phyloP scores from a whole-genome alignment of 2,329 filamentous ascomycete species.

The Hypoxylon sp. region DNA sequence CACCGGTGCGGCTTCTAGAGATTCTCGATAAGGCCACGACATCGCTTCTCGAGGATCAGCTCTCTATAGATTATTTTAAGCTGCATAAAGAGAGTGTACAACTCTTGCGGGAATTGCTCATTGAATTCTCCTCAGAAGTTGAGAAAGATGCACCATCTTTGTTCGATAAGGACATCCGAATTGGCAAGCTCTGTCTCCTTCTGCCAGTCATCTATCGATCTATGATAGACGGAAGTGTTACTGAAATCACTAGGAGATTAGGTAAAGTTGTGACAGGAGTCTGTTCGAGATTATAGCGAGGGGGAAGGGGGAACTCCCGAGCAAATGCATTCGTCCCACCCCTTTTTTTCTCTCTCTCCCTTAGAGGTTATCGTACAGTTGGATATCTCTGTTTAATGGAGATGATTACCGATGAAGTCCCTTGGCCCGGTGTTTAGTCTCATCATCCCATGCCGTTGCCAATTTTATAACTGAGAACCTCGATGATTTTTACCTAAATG shows the following conservation, averaged over 20 bases:
- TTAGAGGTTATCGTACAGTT: too few species aligned
- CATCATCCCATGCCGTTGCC: neutral
- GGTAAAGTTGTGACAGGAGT: slow-evolving; percentile 12
- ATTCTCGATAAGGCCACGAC: slow-evolving; percentile 46
- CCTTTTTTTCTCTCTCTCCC: too few species aligned
- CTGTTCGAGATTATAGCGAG: neutral
- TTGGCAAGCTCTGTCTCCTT: slow-evolving; percentile 16
- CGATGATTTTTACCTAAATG: neutral
- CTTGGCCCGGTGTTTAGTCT: too few species aligned
- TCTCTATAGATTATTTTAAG: slow-evolving; percentile 49
- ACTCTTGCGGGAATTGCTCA: slow-evolving; percentile 35
- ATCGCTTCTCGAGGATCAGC: slow-evolving; percentile 44
- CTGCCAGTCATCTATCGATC: slow-evolving; percentile 26
- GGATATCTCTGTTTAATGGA: too few species aligned
- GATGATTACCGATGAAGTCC: too few species aligned
- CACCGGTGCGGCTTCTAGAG: slow-evolving; percentile 47
- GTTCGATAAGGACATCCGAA: slow-evolving; percentile 17
- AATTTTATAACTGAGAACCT: neutral
- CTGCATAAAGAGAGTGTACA: slow-evolving; percentile 43
- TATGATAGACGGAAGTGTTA: slow-evolving; percentile 1
- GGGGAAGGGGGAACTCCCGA: neutral
- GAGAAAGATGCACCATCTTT: slow-evolving; percentile 12
- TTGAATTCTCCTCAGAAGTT: slow-evolving; percentile 27
- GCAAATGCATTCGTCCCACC: neutral
- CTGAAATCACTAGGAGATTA: slow-evolving; percentile 4